Conservation (phyloP, 768 basidiomycete species). For the Leccinum longicurvipes region DNA sequence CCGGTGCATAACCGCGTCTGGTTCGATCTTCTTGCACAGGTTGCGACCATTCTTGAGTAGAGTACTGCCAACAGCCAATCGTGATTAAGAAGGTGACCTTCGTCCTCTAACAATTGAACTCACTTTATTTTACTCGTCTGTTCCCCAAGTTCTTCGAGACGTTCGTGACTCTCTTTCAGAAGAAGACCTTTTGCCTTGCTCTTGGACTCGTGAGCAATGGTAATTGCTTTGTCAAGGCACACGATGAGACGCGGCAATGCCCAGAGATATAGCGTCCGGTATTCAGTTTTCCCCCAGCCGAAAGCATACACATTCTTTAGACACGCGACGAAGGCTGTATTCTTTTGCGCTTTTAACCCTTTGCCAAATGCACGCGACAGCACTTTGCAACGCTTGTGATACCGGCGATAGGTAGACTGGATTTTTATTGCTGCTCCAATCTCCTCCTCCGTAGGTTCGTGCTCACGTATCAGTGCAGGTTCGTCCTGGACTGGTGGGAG, state of each 20-base stretch:
- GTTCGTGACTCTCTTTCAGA: slow-evolving; percentile 29
- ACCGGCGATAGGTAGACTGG: slow-evolving; percentile 15
- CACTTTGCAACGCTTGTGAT: slow-evolving; percentile 1
- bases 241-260: slow-evolving; percentile 40
- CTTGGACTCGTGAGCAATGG: slow-evolving; percentile 29
- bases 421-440: slow-evolving; percentile 22
- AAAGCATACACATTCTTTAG: slow-evolving; percentile 24
- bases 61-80: slow-evolving; percentile 14
- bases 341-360: slow-evolving; percentile 20
- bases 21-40: slow-evolving; percentile 33
- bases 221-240: slow-evolving; percentile 37
- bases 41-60: slow-evolving; percentile 24
- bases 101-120: slow-evolving; percentile 3
- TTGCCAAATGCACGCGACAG: slow-evolving; percentile 10
- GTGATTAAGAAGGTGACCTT: not conserved
- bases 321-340: slow-evolving; percentile 28
- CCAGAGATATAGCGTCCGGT: slow-evolving; percentile 36
- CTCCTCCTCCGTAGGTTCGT: slow-evolving; percentile 27
- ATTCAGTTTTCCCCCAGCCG: slow-evolving; percentile 29
- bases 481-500: slow-evolving; percentile 10
- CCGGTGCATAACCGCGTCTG: slow-evolving; percentile 30
- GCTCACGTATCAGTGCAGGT: slow-evolving; percentile 12
- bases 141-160: slow-evolving; percentile 33
- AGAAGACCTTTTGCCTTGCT: slow-evolving; percentile 29
- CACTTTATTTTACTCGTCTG: slow-evolving; percentile 34